phyloP scores from a whole-genome alignment of 2,329 filamentous ascomycete genomes.

The Aspergillus sp. region DNA sequence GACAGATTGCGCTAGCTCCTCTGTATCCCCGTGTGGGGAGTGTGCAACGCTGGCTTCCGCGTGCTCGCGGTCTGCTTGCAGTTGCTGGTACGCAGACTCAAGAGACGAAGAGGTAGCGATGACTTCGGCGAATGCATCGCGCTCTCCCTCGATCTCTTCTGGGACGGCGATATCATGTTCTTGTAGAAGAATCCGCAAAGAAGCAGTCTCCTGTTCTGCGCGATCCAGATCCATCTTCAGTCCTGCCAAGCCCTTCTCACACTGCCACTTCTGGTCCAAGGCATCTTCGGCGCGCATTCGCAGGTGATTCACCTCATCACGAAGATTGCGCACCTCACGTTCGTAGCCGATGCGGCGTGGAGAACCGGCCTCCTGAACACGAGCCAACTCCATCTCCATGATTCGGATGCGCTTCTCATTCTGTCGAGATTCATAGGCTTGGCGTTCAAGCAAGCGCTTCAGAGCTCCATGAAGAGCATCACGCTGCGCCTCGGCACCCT shows the following conservation, averaged over 20 bases:
- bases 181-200: slow-evolving; percentile 75
- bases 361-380: slow-evolving; percentile 66
- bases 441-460: slow-evolving; percentile 81
- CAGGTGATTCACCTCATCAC: slow-evolving; percentile 82
- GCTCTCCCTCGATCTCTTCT: slow-evolving; percentile 57
- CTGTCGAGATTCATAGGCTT: slow-evolving; percentile 81
- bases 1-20: slow-evolving; percentile 73
- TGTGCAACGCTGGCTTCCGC: slow-evolving; percentile 71
- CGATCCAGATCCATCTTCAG: slow-evolving; percentile 97
- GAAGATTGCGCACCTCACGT: slow-evolving; percentile 76
- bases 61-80: slow-evolving; percentile 71
- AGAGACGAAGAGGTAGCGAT: slow-evolving; percentile 72
- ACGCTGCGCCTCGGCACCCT: slow-evolving; percentile 90
- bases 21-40: slow-evolving; percentile 70
- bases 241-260: slow-evolving; percentile 84
- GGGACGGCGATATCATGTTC: slow-evolving; percentile 82
- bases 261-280: slow-evolving; percentile 93
- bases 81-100: slow-evolving; percentile 72
- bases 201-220: slow-evolving; percentile 87
- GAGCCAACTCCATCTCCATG: slow-evolving; percentile 78
- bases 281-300: slow-evolving; percentile 90
- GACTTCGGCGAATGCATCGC: slow-evolving; percentile 47
- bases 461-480: slow-evolving; percentile 89
- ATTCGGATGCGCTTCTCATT: slow-evolving; percentile 78
- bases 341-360: slow-evolving; percentile 81